Percentiles rank a stretch among this genome's conserved stretches.
These are phyloP conservation scores for Fallopia convolvulus DNA, from an alignment of 148 eudicot genomes.

Conservation along the genomic window DNA sequence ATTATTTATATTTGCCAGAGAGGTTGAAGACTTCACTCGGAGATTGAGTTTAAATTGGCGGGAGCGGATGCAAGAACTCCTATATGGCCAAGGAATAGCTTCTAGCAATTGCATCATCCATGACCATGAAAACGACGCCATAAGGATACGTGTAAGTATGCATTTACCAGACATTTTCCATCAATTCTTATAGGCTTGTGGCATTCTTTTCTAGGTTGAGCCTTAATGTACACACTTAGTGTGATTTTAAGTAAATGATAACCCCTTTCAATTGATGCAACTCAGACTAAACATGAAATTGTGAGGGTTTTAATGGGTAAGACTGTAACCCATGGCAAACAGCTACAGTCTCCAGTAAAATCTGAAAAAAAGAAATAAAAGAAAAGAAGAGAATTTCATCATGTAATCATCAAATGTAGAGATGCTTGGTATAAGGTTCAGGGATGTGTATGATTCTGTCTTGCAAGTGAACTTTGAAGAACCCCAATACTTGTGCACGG, in stretches of 20 bases:
- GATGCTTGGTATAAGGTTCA: background rate
- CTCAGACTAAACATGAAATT: too few species aligned
- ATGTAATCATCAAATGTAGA: background rate
- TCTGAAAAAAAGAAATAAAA: background rate
- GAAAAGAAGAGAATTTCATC: background rate
- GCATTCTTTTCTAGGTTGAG: background rate
- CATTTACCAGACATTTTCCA: background rate
- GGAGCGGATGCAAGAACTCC: constrained; percentile 69
- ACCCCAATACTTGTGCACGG: background rate
- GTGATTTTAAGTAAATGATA: background rate
- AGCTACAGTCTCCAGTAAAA: background rate
- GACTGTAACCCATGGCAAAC: background rate
- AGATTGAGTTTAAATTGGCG: constrained; percentile 78
- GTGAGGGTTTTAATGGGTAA: too few species aligned
- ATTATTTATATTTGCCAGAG: constrained; percentile 36
- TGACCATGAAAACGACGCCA: constrained; percentile 29
- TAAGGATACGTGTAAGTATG: constrained; percentile 40
- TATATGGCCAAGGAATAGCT: constrained; percentile 48
- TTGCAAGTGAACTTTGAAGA: background rate
- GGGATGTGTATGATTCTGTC: background rate
- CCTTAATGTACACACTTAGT: background rate
- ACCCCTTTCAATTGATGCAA: too few species aligned
- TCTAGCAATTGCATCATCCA: constrained; percentile 26
- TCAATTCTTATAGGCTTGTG: background rate
- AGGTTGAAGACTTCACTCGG: constrained; percentile 81